Conservation (phyloP, 208 protist species). For the Balamuthia mandrillaris region DNA sequence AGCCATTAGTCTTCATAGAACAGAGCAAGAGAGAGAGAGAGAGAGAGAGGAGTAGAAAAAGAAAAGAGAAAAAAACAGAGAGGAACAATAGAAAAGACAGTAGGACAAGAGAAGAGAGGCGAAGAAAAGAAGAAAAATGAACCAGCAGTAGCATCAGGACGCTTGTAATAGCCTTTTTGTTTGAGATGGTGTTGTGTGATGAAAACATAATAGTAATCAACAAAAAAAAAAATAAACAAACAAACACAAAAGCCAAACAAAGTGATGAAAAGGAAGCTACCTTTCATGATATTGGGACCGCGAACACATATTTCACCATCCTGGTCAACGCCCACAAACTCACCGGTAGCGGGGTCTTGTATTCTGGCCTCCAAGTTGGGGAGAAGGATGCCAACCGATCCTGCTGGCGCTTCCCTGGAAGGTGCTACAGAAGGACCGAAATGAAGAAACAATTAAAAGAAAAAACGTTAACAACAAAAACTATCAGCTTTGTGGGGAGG, state of each 20-base stretch:
- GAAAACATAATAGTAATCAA: background rate
- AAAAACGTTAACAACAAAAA: background rate
- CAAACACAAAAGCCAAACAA: background rate
- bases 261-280: background rate
- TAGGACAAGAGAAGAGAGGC: too few relatives aligned
- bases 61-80: too few relatives aligned
- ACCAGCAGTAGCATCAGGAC: too few relatives aligned
- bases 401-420: background rate
- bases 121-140: too few relatives aligned
- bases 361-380: conserved; percentile 10
- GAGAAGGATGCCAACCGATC: conserved; percentile 19
- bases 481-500: background rate
- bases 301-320: background rate
- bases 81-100: too few relatives aligned
- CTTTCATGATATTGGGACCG: conserved; percentile 24
- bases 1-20: too few relatives aligned
- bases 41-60: too few relatives aligned
- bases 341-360: background rate
- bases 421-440: too few relatives aligned
- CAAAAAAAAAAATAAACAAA: background rate
- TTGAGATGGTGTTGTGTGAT: background rate
- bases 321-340: background rate
- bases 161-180: too few relatives aligned
- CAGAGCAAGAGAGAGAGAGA: too few relatives aligned
- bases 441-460: too few relatives aligned